Evolutionary conservation across 495 filamentous ascomycete species (phyloP), one percentile per base, ranked within the genome.

Genomic region (Trichoderma asperelloides): DNA sequence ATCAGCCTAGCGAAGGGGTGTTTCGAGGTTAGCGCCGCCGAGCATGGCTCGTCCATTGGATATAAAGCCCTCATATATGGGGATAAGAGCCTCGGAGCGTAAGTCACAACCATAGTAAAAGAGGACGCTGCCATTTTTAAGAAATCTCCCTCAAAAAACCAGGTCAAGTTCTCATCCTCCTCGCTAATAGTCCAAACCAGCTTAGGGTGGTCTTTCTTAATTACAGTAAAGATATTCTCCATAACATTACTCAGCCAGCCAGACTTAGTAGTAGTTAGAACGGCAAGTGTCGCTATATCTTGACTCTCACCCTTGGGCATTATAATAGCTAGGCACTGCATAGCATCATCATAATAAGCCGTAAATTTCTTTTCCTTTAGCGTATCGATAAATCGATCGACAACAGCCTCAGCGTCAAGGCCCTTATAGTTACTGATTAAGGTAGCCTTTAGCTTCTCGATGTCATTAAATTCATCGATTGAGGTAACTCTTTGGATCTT

Each of bases 101-200:
- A 98, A 88, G 47, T 96, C 91, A 71, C 95, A 30, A 41, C 95
- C 96, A 73, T 94, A 96, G 92, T 94, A 98, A 82, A 98, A 98
- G 75, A 98, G 88, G 47, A 97, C 91, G 71, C 96, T 88, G 67
- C 91, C 92, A 65, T 91, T 85, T 37, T 87, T 85, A 49, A 89
- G 89, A 67, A 97, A 81, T 76, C 91, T 96, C 55, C 96, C 96
- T 96, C 94, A 69, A 96, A 96, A 81, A 98, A 98, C 95, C 96
- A 98, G 37, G 91, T 92, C 72, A 98, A 82, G 76, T 98, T 98
- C 84, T 97, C 96, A 70, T 98, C 95, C 68, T 95, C 91, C 71
- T 92, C 89, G 80, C 92, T 93, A 62, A 97, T 94, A 21, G 92
- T 96, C 94, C 95, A 98, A 39, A 93, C 88, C 66, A 97, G 85